These are phyloP conservation scores for Tricholoma furcatifolium DNA, from an alignment of 768 basidiomycete genomes.

Conservation along the genomic window DNA sequence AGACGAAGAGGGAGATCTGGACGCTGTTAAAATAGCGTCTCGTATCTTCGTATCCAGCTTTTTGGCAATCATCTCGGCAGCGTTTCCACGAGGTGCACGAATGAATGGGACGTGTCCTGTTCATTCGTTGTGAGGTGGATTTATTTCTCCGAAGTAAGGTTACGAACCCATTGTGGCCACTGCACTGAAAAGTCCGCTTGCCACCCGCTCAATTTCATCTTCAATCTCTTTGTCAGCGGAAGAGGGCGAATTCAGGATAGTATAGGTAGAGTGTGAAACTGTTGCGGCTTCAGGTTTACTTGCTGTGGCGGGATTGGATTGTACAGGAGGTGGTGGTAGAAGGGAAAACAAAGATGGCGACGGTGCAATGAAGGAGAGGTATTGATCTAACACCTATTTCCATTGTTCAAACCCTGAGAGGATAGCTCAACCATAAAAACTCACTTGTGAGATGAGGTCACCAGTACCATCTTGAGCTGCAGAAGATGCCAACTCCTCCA, in stretches of 20 bases:
- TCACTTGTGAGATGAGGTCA: constrained; percentile 77
- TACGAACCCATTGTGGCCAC: constrained; percentile 79
- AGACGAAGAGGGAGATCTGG: constrained; percentile 50
- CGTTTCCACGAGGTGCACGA: constrained; percentile 91
- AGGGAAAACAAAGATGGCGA: constrained; percentile 92
- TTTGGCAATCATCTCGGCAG: constrained; percentile 99
- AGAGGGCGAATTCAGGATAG: constrained; percentile 86
- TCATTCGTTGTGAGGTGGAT: constrained; percentile 2
- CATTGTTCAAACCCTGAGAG: constrained; percentile 7
- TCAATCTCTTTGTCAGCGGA: constrained; percentile 92
- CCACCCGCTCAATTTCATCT: constrained; percentile 88
- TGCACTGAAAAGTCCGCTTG: constrained; percentile 88
- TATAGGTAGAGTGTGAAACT: constrained; percentile 63
- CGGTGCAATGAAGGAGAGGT: constrained; percentile 93
- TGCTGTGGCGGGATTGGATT: constrained; percentile 30
- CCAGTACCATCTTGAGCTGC: constrained; percentile 84
- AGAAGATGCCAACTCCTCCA: constrained; percentile 91
- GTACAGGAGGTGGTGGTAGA: constrained; percentile 53
- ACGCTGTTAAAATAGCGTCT: constrained; percentile 74
- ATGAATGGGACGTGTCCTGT: constrained; percentile 92
- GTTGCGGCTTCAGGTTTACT: constrained; percentile 34
- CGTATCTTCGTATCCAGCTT: constrained; percentile 91
- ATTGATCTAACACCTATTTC: constrained; percentile 87
- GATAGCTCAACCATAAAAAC: constrained; percentile 12
- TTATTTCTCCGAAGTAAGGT: neutral